phyloP scores from a whole-genome alignment of 2,329 filamentous ascomycete species.

The Fusarium poae region DNA sequence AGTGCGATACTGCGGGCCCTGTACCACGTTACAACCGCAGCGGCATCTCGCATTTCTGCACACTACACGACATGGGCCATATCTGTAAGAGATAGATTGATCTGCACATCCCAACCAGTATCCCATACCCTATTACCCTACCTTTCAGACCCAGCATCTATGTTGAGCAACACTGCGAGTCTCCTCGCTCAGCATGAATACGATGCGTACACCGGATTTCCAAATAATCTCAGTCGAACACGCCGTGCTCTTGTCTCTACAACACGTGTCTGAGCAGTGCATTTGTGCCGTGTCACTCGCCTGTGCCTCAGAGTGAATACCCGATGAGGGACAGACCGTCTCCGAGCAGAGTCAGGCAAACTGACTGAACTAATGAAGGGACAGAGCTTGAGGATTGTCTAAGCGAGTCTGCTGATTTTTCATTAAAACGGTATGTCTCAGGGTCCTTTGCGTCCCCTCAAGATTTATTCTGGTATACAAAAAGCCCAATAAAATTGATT shows the following conservation, averaged over 20 bases:
- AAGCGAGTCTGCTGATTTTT: constrained; percentile 45
- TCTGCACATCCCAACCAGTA: neutral
- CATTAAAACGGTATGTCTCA: constrained; percentile 33
- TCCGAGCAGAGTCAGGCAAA: constrained; percentile 33
- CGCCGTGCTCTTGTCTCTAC: constrained; percentile 31
- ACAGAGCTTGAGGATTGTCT: constrained; percentile 30
- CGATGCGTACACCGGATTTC: constrained; percentile 11
- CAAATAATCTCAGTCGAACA: constrained; percentile 16
- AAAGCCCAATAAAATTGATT: neutral
- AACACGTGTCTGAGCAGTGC: constrained; percentile 39
- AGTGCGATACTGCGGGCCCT: constrained; percentile 21
- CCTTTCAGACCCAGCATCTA: neutral
- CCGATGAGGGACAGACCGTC: constrained; percentile 34
- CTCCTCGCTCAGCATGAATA: constrained; percentile 17
- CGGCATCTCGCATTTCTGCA: constrained; percentile 42
- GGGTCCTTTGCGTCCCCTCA: constrained; percentile 10
- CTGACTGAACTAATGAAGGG: constrained; percentile 6
- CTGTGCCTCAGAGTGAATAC: constrained; percentile 39
- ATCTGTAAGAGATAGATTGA: constrained; percentile 36
- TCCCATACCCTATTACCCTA: neutral
- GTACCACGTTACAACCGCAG: constrained; percentile 43
- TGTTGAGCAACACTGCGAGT: constrained; percentile 4
- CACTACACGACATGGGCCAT: constrained; percentile 36
- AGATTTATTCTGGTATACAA: neutral
- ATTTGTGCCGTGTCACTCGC: constrained; percentile 27